Percentiles rank a stretch among this genome's conserved stretches.
Evolutionary conservation across 768 basidiomycete genomes (phyloP).

Genomic region (Scleroderma bovista): DNA sequence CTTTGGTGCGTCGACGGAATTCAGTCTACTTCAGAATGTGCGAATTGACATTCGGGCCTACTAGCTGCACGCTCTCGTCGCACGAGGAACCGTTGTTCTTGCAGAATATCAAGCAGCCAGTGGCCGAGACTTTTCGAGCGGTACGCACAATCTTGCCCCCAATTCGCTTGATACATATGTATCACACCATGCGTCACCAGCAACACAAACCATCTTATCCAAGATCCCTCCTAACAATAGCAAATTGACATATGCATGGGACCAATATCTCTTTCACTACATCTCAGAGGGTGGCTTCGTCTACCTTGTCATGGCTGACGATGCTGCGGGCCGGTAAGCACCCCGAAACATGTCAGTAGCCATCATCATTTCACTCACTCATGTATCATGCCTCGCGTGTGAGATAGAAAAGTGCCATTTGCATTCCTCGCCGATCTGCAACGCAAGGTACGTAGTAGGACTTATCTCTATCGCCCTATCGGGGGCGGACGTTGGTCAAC

Average conservation of each 20-base stretch:
- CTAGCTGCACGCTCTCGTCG: constrained; percentile 82
- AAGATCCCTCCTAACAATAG: constrained; percentile 92
- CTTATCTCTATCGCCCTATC: not conserved
- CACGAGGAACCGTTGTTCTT: constrained; percentile 72
- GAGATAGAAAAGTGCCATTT: constrained; percentile 85
- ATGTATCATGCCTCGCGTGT: too few relatives aligned
- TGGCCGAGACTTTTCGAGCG: constrained; percentile 85
- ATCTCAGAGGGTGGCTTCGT: constrained; percentile 83
- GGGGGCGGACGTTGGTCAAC: constrained; percentile 4
- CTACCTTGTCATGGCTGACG: constrained; percentile 93
- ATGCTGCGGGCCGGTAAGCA: constrained; percentile 77
- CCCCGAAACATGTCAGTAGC: not conserved
- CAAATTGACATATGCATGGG: constrained; percentile 85
- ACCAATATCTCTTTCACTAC: constrained; percentile 92
- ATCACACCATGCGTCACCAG: constrained; percentile 31
- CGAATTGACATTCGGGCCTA: not conserved
- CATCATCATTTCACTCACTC: too few relatives aligned
- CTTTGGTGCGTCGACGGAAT: constrained; percentile 16
- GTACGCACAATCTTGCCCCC: constrained; percentile 32
- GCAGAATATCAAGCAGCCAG: constrained; percentile 76
- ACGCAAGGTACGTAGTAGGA: constrained; percentile 45
- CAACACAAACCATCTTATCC: constrained; percentile 82
- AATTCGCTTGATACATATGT: not conserved
- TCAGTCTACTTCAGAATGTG: not conserved
- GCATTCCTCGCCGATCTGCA: constrained; percentile 88